Percentiles rank a stretch among this genome's conserved stretches.
phyloP scores from a whole-genome alignment of 2,329 filamentous ascomycete genomes.

The Tolypocladium pustulatum region DNA sequence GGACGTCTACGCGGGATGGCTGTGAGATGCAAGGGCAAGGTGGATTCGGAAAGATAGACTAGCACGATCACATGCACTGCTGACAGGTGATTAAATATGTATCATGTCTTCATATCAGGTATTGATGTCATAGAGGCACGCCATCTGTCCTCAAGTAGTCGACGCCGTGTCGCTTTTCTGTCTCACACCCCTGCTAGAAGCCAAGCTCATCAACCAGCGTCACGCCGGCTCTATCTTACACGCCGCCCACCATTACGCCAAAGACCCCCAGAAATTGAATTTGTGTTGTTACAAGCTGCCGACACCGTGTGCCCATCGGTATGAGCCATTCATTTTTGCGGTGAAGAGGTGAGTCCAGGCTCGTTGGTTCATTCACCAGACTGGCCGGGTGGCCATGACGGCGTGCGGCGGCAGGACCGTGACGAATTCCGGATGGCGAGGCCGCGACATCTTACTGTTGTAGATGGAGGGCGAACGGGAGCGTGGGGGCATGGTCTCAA shows the following conservation, averaged over 20 bases:
- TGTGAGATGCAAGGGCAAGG: constrained; percentile 10
- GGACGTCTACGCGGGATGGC: constrained; percentile 33
- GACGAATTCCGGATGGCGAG: neutral
- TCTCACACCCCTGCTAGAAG: too few relatives aligned
- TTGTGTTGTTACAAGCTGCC: neutral
- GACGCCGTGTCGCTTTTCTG: neutral
- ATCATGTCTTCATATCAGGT: neutral
- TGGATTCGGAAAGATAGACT: neutral
- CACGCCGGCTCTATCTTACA: neutral
- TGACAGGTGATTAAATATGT: neutral
- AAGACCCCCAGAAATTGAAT: neutral
- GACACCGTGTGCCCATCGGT: neutral
- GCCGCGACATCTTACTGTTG: constrained; percentile 6
- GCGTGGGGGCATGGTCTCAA: constrained; percentile 18
- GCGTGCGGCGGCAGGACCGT: neutral
- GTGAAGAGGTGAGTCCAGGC: neutral
- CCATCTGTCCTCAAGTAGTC: neutral
- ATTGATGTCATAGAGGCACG: neutral
- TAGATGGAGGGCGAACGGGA: constrained; percentile 10
- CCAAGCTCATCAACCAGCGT: neutral
- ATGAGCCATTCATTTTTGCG: neutral
- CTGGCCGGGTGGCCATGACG: neutral
- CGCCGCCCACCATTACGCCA: neutral
- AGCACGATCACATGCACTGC: too few relatives aligned
- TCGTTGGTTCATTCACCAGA: neutral